phyloP scores from a whole-genome alignment of 2,329 filamentous ascomycete species.

The Ophiostoma himal-ulmi region DNA sequence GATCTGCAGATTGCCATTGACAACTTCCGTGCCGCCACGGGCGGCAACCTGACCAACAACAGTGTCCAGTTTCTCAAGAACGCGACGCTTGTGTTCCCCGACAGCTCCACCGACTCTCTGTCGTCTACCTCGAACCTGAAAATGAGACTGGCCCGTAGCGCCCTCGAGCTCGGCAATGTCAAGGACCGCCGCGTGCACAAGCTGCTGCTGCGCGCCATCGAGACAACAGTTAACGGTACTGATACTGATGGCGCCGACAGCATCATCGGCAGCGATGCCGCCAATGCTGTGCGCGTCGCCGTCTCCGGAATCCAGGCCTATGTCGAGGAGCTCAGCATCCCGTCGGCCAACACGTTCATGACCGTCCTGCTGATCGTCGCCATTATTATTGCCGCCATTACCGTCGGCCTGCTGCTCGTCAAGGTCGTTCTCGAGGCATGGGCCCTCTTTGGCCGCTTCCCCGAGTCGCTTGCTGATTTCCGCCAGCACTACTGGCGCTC shows the following conservation, averaged over 20 bases:
- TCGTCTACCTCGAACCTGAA: slow-evolving; percentile 37
- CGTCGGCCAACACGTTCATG: slow-evolving; percentile 91
- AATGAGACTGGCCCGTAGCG: slow-evolving; percentile 51
- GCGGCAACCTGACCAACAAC: slow-evolving; percentile 78
- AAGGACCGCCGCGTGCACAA: slow-evolving; percentile 15
- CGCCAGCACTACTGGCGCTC: slow-evolving; percentile 95
- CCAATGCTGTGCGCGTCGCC: slow-evolving; percentile 36
- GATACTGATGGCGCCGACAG: slow-evolving; percentile 32
- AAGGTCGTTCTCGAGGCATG: slow-evolving; percentile 89
- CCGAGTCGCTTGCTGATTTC: slow-evolving; percentile 72
- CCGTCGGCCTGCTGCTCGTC: slow-evolving; percentile 78
- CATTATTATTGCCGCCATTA: slow-evolving; percentile 76
- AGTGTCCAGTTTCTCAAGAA: slow-evolving; percentile 71
- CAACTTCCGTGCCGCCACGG: slow-evolving; percentile 69
- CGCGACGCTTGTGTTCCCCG: slow-evolving; percentile 64
- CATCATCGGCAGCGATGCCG: slow-evolving; percentile 43
- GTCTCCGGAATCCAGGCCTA: slow-evolving; percentile 77
- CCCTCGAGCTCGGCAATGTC: slow-evolving; percentile 41
- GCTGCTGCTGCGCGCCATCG: slow-evolving; percentile 41
- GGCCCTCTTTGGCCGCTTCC: slow-evolving; percentile 84
- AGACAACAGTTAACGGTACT: slow-evolving; percentile 42
- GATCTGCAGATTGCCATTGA: slow-evolving; percentile 77
- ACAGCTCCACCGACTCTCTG: slow-evolving; percentile 45
- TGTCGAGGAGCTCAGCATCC: slow-evolving; percentile 77
- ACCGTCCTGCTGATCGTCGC: slow-evolving; percentile 84